Conservation (phyloP, 306 rosid species). For the Mimosa bimucronata region DNA sequence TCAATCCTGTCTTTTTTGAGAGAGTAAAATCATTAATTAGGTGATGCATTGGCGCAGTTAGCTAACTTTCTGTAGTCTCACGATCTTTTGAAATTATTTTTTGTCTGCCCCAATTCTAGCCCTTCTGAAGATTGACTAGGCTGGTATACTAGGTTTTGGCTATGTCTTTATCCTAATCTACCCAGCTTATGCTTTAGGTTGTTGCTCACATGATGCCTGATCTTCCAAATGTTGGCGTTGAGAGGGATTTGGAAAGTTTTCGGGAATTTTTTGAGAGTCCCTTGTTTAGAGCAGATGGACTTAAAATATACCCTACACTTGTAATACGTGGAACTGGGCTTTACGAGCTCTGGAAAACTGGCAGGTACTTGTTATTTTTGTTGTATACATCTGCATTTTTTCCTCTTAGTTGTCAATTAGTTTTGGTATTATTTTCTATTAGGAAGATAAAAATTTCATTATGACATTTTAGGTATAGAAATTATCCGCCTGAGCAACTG, state of each 20-base stretch:
- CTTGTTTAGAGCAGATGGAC: slow-evolving; percentile 93
- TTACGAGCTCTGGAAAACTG: slow-evolving; percentile 99
- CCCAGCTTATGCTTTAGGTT: slow-evolving; percentile 59
- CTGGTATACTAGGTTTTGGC: slow-evolving; percentile 16
- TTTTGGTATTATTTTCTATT: slow-evolving; percentile 3
- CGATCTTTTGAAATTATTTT: background rate
- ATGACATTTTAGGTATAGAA: slow-evolving; percentile 74
- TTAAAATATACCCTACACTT: slow-evolving; percentile 94
- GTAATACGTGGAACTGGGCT: slow-evolving; percentile 99
- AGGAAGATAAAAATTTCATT: slow-evolving; percentile 21
- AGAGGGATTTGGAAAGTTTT: slow-evolving; percentile 98
- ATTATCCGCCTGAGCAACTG: slow-evolving; percentile 97
- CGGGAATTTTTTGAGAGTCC: slow-evolving; percentile 94
- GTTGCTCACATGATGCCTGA: slow-evolving; percentile 99
- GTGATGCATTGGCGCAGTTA: slow-evolving; percentile 8
- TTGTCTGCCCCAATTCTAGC: slow-evolving; percentile 16
- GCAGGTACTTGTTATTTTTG: slow-evolving; percentile 57
- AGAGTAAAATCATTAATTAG: slow-evolving; percentile 22
- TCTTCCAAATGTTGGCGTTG: slow-evolving; percentile 99
- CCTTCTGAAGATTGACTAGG: slow-evolving; percentile 9
- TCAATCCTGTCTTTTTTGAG: slow-evolving; percentile 16
- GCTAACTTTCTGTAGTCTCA: background rate
- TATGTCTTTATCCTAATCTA: slow-evolving; percentile 9
- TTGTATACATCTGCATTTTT: background rate
- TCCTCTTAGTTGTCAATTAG: slow-evolving; percentile 1